Evolutionary conservation across 495 filamentous ascomycete genomes (phyloP).

Genomic region (Aspergillus leporis): DNA sequence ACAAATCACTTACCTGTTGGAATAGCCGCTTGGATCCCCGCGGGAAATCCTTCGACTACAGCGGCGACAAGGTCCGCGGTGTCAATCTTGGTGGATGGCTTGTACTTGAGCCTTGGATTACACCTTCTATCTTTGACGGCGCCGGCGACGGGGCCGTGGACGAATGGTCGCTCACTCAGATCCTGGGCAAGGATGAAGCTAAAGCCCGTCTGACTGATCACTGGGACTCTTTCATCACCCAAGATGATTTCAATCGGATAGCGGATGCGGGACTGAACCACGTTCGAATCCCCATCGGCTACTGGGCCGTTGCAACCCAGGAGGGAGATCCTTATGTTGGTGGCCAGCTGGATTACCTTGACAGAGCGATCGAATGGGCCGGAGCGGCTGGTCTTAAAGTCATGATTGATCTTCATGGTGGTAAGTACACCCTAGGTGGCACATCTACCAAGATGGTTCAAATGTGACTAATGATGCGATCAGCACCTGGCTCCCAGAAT

Average conservation of each 20-base stretch:
- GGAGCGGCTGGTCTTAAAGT: slow-evolving; percentile 61
- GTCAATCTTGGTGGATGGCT: slow-evolving; percentile 63
- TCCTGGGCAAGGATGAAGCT: slow-evolving; percentile 53
- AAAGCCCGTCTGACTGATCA: slow-evolving; percentile 48
- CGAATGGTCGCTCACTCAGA: slow-evolving; percentile 58
- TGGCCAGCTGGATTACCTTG: slow-evolving; percentile 67
- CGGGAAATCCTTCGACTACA: slow-evolving; percentile 44
- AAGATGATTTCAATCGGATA: slow-evolving; percentile 68
- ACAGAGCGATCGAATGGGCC: slow-evolving; percentile 70
- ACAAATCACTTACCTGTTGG: slow-evolving; percentile 10
- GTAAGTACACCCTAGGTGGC: slow-evolving; percentile 37
- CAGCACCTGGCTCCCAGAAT: slow-evolving; percentile 76
- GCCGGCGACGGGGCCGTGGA: slow-evolving; percentile 56
- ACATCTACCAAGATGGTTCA: neutral
- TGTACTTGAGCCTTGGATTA: slow-evolving; percentile 65
- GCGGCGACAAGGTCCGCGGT: slow-evolving; percentile 48
- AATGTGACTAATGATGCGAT: slow-evolving; percentile 19
- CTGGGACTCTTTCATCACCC: slow-evolving; percentile 66
- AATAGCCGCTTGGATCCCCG: slow-evolving; percentile 37
- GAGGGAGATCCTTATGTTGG: slow-evolving; percentile 70
- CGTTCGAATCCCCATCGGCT: slow-evolving; percentile 77
- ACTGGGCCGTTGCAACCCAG: slow-evolving; percentile 66
- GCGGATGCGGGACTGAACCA: slow-evolving; percentile 67
- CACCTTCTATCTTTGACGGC: slow-evolving; percentile 60
- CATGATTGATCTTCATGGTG: slow-evolving; percentile 70